Evolutionary conservation across 225 moss, liverwort and hornwort genomes (phyloP), one percentile per base, ranked within the genome.

Genomic region (Pleurozium schreberi): DNA sequence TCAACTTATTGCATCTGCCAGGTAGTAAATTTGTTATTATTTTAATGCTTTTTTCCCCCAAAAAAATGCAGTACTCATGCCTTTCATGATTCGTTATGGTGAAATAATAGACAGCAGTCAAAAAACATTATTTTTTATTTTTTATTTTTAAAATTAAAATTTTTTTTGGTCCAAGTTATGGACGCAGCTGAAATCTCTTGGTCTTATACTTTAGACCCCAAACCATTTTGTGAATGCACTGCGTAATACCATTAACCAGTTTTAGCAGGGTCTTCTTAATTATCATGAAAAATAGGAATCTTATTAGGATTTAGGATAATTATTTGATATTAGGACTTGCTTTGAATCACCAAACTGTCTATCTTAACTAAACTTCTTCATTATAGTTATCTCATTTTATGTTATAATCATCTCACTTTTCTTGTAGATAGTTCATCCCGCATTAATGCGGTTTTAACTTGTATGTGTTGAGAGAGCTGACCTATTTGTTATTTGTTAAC

Each of bases 1-100:
- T 83, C 94, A 97, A 55, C 91, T 97, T 31, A 94, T 97, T 55
- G 91, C 94, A n/a, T 94, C 93, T 30, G 91, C 97, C 82, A 97
- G 97, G 97, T 97, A 36, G 49, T 40, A 30, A 55, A 75, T 40
- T 28, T 17, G 2, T 42, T 77, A 14, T 33, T n/a, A 18, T n/a
- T 8, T 27, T 26, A n/a, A n/a, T 7, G 0, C 3, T 8, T 28
- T 28, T 77, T 36, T n/a, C n/a, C n/a, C n/a, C n/a, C 8, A 4
- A 16, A 36, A 7, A 23, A 58, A 40, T 7, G 27, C 11, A 58
- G 58, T n/a, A n/a, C n/a, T n/a, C 58, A 58, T 28, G 40, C 18
- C 27, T 58, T n/a, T 17, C n/a, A n/a, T n/a, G n/a, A 57, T 57
- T 78, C n/a, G 26, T 55, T n/a, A 11, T n/a, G n/a, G 26, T 57